These are phyloP conservation scores for Ammopiptanthus mongolicus DNA, from an alignment of 306 rosid genomes.

Conservation along the genomic window DNA sequence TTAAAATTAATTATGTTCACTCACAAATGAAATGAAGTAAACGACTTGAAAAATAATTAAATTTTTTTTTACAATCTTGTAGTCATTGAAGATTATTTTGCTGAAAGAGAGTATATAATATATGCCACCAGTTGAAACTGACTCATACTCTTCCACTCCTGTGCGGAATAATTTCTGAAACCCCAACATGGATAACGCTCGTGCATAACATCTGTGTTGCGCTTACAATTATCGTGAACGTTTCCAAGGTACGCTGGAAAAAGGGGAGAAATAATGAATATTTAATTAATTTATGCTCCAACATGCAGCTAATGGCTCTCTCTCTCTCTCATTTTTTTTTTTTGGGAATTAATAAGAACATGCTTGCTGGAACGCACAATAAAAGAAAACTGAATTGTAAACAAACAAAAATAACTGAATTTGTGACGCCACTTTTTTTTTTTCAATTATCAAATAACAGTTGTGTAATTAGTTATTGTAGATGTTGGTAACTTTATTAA, in stretches of 20 bases:
- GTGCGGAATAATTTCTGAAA: conserved; percentile 24
- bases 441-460: background rate
- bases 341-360: background rate
- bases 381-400: background rate
- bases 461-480: no score
- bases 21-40: background rate
- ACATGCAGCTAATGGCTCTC: background rate
- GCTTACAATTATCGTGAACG: conserved; percentile 57
- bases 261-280: background rate
- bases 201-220: conserved; percentile 73
- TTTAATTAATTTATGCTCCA: background rate
- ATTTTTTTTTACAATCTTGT: background rate
- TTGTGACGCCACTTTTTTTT: background rate
- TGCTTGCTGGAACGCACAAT: background rate
- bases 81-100: background rate
- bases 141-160: conserved; percentile 26
- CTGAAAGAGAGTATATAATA: background rate
- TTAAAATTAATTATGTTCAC: background rate
- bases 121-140: background rate
- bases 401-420: background rate
- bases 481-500: no score
- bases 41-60: background rate
- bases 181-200: conserved; percentile 51
- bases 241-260: conserved; percentile 70
- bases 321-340: no score